Evolutionary conservation across 2,329 filamentous ascomycete genomes (phyloP).

Genomic region (Fusarium sp.): DNA sequence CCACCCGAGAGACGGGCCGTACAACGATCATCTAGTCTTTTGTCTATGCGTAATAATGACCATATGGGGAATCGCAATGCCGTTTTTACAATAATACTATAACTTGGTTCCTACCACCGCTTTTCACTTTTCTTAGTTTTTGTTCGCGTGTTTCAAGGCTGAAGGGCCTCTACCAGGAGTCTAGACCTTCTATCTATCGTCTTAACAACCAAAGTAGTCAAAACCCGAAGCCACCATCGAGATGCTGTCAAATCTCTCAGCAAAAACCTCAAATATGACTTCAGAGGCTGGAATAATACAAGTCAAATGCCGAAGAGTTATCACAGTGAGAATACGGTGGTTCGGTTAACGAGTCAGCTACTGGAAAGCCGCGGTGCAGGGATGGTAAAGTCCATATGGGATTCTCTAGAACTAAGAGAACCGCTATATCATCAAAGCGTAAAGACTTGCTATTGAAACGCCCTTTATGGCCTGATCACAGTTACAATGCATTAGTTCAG

Average conservation of each 20-base stretch:
- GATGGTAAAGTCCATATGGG: neutral
- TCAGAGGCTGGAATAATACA: neutral
- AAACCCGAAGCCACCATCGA: neutral
- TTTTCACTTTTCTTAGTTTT: neutral
- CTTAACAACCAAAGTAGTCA: neutral
- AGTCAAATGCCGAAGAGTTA: neutral
- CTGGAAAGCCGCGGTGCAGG: neutral
- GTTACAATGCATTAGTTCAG: constrained; percentile 14
- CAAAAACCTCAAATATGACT: neutral
- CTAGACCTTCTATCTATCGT: neutral
- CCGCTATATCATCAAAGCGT: constrained; percentile 7
- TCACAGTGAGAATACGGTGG: neutral
- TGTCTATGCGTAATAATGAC: neutral
- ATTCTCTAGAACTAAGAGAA: neutral
- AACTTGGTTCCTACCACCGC: neutral
- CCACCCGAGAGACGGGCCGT: constrained; percentile 3
- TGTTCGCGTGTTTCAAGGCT: neutral
- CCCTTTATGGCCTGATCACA: neutral
- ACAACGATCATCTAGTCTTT: neutral
- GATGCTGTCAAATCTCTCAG: neutral
- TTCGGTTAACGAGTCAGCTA: neutral
- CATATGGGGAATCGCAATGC: neutral
- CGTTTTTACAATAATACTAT: neutral
- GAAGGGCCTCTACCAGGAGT: neutral
- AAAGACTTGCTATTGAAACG: constrained; percentile 9